phyloP scores from a whole-genome alignment of 2,329 filamentous ascomycete genomes.

The Rachicladosporium sp. region DNA sequence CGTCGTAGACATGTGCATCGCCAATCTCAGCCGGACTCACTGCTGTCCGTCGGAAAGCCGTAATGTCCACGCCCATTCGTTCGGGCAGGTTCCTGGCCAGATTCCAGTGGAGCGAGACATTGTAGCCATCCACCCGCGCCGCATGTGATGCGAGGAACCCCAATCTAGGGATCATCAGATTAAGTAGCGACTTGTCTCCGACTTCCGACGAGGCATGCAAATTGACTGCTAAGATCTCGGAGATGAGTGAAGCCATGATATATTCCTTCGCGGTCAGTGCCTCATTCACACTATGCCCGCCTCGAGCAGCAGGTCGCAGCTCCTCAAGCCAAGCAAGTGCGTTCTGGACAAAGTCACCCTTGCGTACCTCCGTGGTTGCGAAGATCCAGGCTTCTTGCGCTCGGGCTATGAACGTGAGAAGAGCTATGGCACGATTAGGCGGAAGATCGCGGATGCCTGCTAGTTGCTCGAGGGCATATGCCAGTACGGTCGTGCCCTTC shows the following conservation, averaged over 20 bases:
- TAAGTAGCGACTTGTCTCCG: constrained; percentile 55
- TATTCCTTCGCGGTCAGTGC: constrained; percentile 27
- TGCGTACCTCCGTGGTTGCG: constrained; percentile 71
- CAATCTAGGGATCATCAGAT: constrained; percentile 60
- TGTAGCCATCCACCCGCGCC: constrained; percentile 70
- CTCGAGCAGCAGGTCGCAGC: constrained; percentile 37
- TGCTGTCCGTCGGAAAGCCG: constrained; percentile 66
- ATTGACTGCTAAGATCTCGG: constrained; percentile 83
- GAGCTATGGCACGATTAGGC: constrained; percentile 54
- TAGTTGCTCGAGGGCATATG: constrained; percentile 59
- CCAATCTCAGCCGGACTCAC: constrained; percentile 45
- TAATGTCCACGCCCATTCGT: constrained; percentile 48
- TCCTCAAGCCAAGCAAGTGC: constrained; percentile 58
- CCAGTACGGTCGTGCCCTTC: constrained; percentile 48
- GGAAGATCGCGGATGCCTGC: constrained; percentile 50
- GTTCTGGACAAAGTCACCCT: constrained; percentile 59
- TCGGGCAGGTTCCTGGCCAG: constrained; percentile 72
- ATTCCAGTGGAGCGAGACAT: constrained; percentile 73
- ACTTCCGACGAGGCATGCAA: constrained; percentile 74
- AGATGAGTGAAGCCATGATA: constrained; percentile 63
- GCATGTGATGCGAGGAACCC: constrained; percentile 71
- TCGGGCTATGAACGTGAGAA: constrained; percentile 76
- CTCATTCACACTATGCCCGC: constrained; percentile 14
- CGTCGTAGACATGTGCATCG: constrained; percentile 70
- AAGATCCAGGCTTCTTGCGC: constrained; percentile 94